Evolutionary conservation across 1,284 basidiomycete species (phyloP), one percentile per base, ranked within the genome.

Genomic region (Tilletia caries): DNA sequence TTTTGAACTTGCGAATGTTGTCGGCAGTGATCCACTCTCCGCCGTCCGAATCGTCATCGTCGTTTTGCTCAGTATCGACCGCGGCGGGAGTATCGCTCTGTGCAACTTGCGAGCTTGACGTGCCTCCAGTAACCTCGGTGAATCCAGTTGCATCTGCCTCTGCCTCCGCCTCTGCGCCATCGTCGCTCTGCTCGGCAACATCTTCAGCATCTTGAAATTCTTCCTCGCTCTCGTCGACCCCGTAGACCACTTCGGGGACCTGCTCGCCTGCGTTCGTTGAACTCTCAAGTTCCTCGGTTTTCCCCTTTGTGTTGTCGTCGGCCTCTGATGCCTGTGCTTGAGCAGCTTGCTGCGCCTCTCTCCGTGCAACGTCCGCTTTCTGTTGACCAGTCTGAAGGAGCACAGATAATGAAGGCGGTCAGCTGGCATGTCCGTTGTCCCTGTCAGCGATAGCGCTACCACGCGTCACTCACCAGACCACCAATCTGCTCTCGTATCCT

Each of bases 11-110:
- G 25, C 87, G 88, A 68, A 95, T 90, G 79, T 98, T 99, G 65
- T 88, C 86, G 0, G 93, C 93, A 10, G 94, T 98, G 84, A 99
- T 97, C 96, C 96, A 99, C 80, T 95, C 94, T 46, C 79, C 77
- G 18, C 73, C 79, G 15, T 58, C 66, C 18, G 23, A 25, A 44
- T 64, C 67, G 34, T 69, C 68, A 23, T 58, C 48, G 25, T 66
- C 64, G 29, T 69, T 18, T 34, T 66, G 41, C 18, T 18, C 41
- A 5, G 65, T 66, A 34, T 62, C 67, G n/a, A 54, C 64, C 75
- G 37, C 67, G 33, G 48, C 52, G 18, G 60, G 65, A 15, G 66
- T 65, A 13, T 27, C 20, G 29, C 62, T 76, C 3, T 75, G 75
- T 12, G 71, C 67, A 2, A 93, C 95, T 81, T 25, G 91, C 91